A percentile compares a stretch with the other conserved stretches of the same genome.
phyloP scores from a whole-genome alignment of 2,329 filamentous ascomycete species.

The Drechslera avenae region DNA sequence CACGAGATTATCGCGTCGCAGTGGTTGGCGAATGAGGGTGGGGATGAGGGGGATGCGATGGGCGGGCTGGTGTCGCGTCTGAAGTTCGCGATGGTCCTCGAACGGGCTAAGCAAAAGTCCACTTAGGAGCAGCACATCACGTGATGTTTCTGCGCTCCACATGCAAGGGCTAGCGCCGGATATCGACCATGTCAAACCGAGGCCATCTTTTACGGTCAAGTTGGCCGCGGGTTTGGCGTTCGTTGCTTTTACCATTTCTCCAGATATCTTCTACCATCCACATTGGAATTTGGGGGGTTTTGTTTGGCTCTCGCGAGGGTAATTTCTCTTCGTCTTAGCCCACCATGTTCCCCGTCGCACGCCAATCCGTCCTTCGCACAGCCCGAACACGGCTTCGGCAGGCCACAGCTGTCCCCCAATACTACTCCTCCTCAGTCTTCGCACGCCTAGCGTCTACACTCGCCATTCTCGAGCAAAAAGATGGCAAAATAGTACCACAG shows the following conservation, averaged over 20 bases:
- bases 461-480: slow-evolving; percentile 88
- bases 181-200: slow-evolving; percentile 34
- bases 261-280: not conserved
- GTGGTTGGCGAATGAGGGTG: slow-evolving; percentile 28
- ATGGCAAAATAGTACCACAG: slow-evolving; percentile 81
- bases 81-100: slow-evolving; percentile 38
- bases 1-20: slow-evolving; percentile 14
- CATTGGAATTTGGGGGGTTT: no score
- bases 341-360: slow-evolving; percentile 46
- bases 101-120: slow-evolving; percentile 20
- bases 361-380: slow-evolving; percentile 44
- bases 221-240: slow-evolving; percentile 10
- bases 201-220: slow-evolving; percentile 27
- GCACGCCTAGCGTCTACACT: slow-evolving; percentile 81
- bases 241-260: slow-evolving; percentile 5
- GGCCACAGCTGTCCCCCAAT: slow-evolving; percentile 46
- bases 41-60: slow-evolving; percentile 37
- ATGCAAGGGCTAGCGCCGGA: slow-evolving; percentile 25
- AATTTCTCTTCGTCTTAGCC: slow-evolving; percentile 1
- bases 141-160: slow-evolving; percentile 13
- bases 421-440: slow-evolving; percentile 56
- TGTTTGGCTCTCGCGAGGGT: not conserved
- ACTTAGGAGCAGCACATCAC: slow-evolving; percentile 25
- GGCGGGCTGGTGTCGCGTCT: slow-evolving; percentile 35
- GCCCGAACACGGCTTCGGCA: slow-evolving; percentile 54